phyloP scores from a whole-genome alignment of 768 basidiomycete genomes.

The Leucosporidium scottii region DNA sequence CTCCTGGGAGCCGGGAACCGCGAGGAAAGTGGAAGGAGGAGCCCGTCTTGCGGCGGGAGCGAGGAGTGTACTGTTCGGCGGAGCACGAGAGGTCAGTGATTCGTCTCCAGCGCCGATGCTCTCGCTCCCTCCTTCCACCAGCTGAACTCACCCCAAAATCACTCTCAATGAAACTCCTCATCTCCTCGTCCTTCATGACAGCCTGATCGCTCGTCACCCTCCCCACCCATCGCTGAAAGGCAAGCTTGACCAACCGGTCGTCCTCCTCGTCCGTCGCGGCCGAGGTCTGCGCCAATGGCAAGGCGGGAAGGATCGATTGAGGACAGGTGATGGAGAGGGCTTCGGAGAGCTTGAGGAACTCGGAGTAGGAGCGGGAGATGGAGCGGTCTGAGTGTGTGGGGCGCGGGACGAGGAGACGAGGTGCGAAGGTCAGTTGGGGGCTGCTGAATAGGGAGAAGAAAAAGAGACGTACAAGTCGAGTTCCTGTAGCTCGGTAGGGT shows the following conservation, averaged over 20 bases:
- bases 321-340: conserved; percentile 82
- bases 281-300: conserved; percentile 92
- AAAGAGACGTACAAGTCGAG: conserved; percentile 11
- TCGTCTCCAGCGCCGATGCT: neutral
- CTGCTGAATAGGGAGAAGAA: neutral
- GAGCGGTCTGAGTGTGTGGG: conserved; percentile 59
- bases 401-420: neutral
- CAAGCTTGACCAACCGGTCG: conserved; percentile 86
- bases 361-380: conserved; percentile 86
- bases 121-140: neutral
- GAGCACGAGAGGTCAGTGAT: neutral
- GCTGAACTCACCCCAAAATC: conserved; percentile 68
- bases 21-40: conserved; percentile 23
- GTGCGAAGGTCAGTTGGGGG: conserved; percentile 51
- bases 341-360: conserved; percentile 91
- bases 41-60: conserved; percentile 27
- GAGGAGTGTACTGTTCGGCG: conserved; percentile 40
- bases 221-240: conserved; percentile 90
- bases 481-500: conserved; percentile 69
- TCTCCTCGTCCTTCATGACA: conserved; percentile 78
- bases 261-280: conserved; percentile 98
- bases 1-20: conserved; percentile 10
- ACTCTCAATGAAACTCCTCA: conserved; percentile 89
- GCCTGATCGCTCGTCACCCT: conserved; percentile 89
- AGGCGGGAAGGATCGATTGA: conserved; percentile 90